Evolutionary conservation across 1,139 yeast genomes (phyloP).

Genomic region (Kodamaea plutei): DNA sequence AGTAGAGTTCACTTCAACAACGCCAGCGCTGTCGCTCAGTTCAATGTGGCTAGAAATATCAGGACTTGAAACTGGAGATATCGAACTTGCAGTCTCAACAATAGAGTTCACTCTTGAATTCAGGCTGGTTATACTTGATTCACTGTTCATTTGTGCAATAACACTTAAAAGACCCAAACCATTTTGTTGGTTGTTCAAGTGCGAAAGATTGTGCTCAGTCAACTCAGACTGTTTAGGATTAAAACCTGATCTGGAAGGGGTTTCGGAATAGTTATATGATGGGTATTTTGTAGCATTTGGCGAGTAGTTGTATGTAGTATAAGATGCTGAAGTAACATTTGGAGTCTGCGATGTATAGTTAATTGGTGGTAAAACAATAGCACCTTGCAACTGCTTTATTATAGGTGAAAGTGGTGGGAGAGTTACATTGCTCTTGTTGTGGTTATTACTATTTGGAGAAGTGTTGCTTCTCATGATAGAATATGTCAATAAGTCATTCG

Average conservation of each 20-base stretch:
- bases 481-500: slow-evolving; percentile 31
- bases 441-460: slow-evolving; percentile 1
- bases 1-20: slow-evolving; percentile 1
- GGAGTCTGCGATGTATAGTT: too few species aligned
- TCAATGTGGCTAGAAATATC: slow-evolving; percentile 1
- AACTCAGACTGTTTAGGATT: slow-evolving; percentile 6
- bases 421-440: slow-evolving; percentile 1
- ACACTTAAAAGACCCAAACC: slow-evolving; percentile 16
- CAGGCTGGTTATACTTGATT: neutral
- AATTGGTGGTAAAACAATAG: slow-evolving; percentile 5
- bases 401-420: slow-evolving; percentile 15
- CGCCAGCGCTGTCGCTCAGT: slow-evolving; percentile 1
- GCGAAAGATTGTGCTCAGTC: slow-evolving; percentile 12
- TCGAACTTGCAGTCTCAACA: slow-evolving; percentile 1
- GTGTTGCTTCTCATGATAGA: slow-evolving; percentile 29
- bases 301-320: too few species aligned
- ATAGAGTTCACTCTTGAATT: slow-evolving; percentile 3
- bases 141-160: slow-evolving; percentile 10
- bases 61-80: slow-evolving; percentile 5
- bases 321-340: too few species aligned
- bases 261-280: too few species aligned
- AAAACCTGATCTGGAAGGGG: too few species aligned
- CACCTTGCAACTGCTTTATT: slow-evolving; percentile 8
- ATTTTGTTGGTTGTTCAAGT: slow-evolving; percentile 9
- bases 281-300: too few species aligned